These are phyloP conservation scores for Zea mays DNA, from an alignment of 176 grass and related monocot species.

Conservation along the genomic window Zm-B73-REFERENCE-NAM-5.0 NC_050099.1:234475501-234476000, in stretches of 20 bases:
- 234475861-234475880: constrained; percentile 76
- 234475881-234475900: constrained; percentile 73
- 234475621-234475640: constrained; percentile 82
- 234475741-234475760: constrained; percentile 75
- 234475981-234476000: constrained; percentile 86
- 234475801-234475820: constrained; percentile 56
- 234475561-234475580: constrained; percentile 35
- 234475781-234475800: constrained; percentile 88
- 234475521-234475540: constrained; percentile 20
- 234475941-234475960: constrained; percentile 83
- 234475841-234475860: constrained; percentile 70
- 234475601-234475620: constrained; percentile 84
- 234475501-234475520: constrained; percentile 35
- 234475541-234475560: constrained; percentile 43
- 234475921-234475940: constrained; percentile 69
- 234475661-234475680: constrained; percentile 68
- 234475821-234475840: constrained; percentile 66
- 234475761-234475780: constrained; percentile 85
- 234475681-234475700: constrained; percentile 85
- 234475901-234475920: constrained; percentile 70
- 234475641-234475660: constrained; percentile 62
- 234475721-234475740: constrained; percentile 78
- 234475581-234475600: constrained; percentile 72
- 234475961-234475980: constrained; percentile 80
- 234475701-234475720: constrained; percentile 73